Evolutionary conservation across 1,139 yeast genomes (phyloP), one percentile per base, ranked within the genome.

Genomic region (Diutina sp.): DNA sequence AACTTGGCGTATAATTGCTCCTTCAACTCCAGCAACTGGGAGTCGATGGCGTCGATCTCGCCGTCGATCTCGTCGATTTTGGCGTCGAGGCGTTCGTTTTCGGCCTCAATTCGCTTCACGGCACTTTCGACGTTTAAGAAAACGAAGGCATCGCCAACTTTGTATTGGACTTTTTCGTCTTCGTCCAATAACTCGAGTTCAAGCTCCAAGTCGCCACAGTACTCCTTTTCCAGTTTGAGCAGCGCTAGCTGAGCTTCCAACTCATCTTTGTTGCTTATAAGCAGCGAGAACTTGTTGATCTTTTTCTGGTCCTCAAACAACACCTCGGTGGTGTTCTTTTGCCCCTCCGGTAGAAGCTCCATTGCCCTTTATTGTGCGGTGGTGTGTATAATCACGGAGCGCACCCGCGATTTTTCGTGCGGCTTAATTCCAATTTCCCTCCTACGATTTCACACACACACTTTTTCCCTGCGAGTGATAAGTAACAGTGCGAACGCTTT

Each of bases 101-200:
- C 91, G 30, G 64, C 62, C 63, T 90, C 96, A 14, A 93, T 70
- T 61, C 80, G 78, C 59, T 77, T 82, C 56, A 87, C 75, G 0
- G 89, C 95, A 60, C 85, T 82, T 11, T 72, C 68, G 58, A 85
- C 90, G 59, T 77, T 79, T 67, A 93, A 66, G 61, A 78, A 81
- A 18, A 90, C 79, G 67, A 91, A 90, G 2, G 84, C 76, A 60
- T 88, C 96, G 9, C 97, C 97, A 21, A 87, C 67, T 60, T 83
- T 82, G 67, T 84, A 84, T 60, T 80, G 83, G n/a, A 83, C 71
- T 59, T 77, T 72, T 55, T 85, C 91, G 58, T 84, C 90, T 62
- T 86, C 93, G 67, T 87, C 98, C 45, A 90, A 72, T 53, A 93
- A 78, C 69, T 93, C 98, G 56, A 93, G 76, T 66, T 93, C 99